Evolutionary conservation across 2,329 filamentous ascomycete genomes (phyloP).

Genomic region (Xylaria sp.): DNA sequence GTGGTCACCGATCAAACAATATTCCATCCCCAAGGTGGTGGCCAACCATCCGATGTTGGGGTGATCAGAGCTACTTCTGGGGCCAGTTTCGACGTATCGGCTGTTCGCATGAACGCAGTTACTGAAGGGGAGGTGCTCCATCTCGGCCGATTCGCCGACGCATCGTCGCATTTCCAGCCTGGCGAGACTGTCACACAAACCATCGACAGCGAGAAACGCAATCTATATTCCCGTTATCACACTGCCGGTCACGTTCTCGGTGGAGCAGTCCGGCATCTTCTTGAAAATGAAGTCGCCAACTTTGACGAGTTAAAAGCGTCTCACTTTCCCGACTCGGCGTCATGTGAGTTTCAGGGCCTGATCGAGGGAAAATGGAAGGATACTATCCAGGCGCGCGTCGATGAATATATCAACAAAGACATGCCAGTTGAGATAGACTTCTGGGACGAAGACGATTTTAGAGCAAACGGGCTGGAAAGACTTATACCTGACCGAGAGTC

Average conservation of each 20-base stretch:
- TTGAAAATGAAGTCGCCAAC: constrained; percentile 60
- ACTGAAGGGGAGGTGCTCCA: constrained; percentile 70
- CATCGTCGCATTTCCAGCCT: constrained; percentile 49
- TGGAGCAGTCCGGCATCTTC: constrained; percentile 69
- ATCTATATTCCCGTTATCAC: constrained; percentile 74
- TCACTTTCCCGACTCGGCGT: constrained; percentile 74
- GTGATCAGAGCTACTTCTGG: constrained; percentile 56
- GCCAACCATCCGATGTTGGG: constrained; percentile 76
- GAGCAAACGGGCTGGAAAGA: constrained; percentile 62
- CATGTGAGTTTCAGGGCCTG: constrained; percentile 73
- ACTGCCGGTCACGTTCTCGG: constrained; percentile 80
- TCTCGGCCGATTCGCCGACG: constrained; percentile 64
- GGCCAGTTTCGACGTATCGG: constrained; percentile 61
- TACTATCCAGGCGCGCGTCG: constrained; percentile 68
- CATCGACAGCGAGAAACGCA: constrained; percentile 69
- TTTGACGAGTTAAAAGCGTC: constrained; percentile 77
- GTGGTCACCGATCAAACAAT: constrained; percentile 73
- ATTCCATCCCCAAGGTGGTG: constrained; percentile 79
- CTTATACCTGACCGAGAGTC: constrained; percentile 61
- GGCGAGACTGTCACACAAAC: constrained; percentile 62
- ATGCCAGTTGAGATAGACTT: constrained; percentile 72
- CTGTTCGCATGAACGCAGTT: constrained; percentile 65
- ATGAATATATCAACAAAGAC: constrained; percentile 65
- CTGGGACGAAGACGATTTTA: constrained; percentile 73
- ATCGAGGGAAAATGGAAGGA: constrained; percentile 73